Evolutionary conservation across 2,329 filamentous ascomycete genomes (phyloP), one percentile per base, ranked within the genome.

Genomic region (Colletotrichum higginsianum): DNA sequence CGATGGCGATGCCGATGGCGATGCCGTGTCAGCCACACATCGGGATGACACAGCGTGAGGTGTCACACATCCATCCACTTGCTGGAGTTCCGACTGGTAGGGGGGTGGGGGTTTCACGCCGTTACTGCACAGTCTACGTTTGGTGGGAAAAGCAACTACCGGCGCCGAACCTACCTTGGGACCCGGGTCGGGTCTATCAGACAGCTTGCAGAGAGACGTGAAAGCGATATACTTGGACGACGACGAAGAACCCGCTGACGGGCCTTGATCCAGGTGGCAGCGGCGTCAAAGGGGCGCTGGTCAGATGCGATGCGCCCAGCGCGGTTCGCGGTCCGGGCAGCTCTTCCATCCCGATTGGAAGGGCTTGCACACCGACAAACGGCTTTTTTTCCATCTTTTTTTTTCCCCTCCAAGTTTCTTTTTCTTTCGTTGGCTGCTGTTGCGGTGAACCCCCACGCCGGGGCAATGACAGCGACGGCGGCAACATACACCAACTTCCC

Each of bases 141-240:
- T 46, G 13, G 11, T 23, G 8, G 9, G 23, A 56, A 42, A 42
- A 57, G 53, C 61, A 65, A 53, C 52, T 38, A 46, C 60, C 60
- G 66, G 52, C 50, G 50, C 61, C 64, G 52, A 53, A 57, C 50
- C 42, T 68, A 46, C 30, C 4, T 4, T 30, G 16, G 50, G 13
- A 7, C 49, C 49, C 23, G 8, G 42, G 3, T 13, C 23, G 5
- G 16, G 16, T 23, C 23, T 5, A 15, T 52, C 49, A 11, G 2
- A 23, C 46, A 21, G 15, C 42, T 16, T 13, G 42, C 15, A 46
- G 26, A 26, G 26, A 26, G 26, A 26, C 26, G 26, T 26, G 4
- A 26, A 26, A 26, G 26, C 26, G 4, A 26, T 4, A 26, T 26
- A 4, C 4, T 26, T 26, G 26, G 26, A 4, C 3, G 26, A 26